Evolutionary conservation across 352 stramenopile genomes (phyloP), one percentile per base, ranked within the genome.

Genomic region (Phytopythium cucurbitacearum): DNA sequence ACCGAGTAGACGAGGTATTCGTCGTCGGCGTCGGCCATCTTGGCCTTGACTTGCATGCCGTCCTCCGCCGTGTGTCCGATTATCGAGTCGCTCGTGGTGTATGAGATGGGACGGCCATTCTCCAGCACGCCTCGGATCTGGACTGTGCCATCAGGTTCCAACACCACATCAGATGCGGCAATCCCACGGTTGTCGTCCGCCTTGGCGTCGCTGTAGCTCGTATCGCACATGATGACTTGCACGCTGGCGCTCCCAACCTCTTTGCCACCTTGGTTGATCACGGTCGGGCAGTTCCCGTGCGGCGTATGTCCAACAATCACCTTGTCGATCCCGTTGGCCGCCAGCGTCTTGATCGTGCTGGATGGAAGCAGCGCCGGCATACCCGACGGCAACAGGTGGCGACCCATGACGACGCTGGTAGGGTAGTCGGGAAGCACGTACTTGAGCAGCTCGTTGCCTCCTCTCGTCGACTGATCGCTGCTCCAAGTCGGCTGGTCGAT

Each of bases 221-320:
- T 98, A 66, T 98, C 92, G 36, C 86, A 95, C 62, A 94, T 96
- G 54, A 97, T 75, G 7, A 97, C 79, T 69, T 95, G 77, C 56
- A 80, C 53, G 39, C 96, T 87, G 37, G 41, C 59, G 21, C 61
- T 59, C 38, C 48, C 51, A 36, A 42, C 38, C 13, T 42, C 21
- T 46, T 39, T 40, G 48, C 54, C 40, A 38, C 45, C 58, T 57
- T 94, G 83, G 42, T 78, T 85, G 39, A 92, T 75, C 15, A 97
- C 75, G 0, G 92, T 95, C 10, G 92, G 91, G 56, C 83, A 96
- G 60, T 92, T 96, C 9, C 92, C 91, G 42, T 96, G 91, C 13
- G 92, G 92, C 44, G 91, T 96, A 57, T 98, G 92, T 4, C 92
- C 92, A n/a, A 97, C 79, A 36, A 98, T 75, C 8, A 97, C 65